Evolutionary conservation across 768 basidiomycete genomes (phyloP), one percentile per base, ranked within the genome.

Genomic region (Suillus discolor): DNA sequence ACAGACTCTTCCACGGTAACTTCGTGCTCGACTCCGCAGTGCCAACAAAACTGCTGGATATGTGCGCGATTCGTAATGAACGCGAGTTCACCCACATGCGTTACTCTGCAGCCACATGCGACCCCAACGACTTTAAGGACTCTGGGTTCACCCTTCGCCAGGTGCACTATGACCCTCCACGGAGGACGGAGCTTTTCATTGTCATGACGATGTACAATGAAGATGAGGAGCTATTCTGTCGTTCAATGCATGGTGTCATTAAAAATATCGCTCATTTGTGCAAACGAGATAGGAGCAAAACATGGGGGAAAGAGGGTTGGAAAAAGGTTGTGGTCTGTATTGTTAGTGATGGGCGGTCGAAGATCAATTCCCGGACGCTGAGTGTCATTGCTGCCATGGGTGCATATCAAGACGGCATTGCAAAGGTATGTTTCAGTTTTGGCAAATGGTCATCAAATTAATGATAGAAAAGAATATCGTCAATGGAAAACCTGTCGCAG

Each of bases 151-250:
- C 94, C 0, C 83, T 98, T 8, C 87, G 97, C 3, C 96, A 97
- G 75, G 84, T 87, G n/a, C 87, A 93, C 71, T 96, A 97, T 76
- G 93, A 96, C 71, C 95, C 95, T 0, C 91, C 93, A 0, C 83
- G 96, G 23, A 84, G 91, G 41, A 97, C 96, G 41, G 97, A 99
- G 77, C 81, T 98, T 18, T 97, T 97, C 79, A 96, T 98, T 70
- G 96, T 97, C 51, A 91, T 98, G 87, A 98, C 96, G 16, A 97
- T 98, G 96, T 97, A 97, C 76, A 97, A 97, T 72, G 95, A 95
- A 72, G 88, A 93, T 71, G 95, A 97, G 75, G 87, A 90, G 71
- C 82, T 99, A 7, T 98, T 98, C 78, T 90, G 89, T 71, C 79
- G 96, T 49, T 94, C 96, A 0, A 96, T 98, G 93, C 92, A 97